Evolutionary conservation across 2,329 filamentous ascomycete species (phyloP).

Genomic region (Alternaria novae-zelandiae): DNA sequence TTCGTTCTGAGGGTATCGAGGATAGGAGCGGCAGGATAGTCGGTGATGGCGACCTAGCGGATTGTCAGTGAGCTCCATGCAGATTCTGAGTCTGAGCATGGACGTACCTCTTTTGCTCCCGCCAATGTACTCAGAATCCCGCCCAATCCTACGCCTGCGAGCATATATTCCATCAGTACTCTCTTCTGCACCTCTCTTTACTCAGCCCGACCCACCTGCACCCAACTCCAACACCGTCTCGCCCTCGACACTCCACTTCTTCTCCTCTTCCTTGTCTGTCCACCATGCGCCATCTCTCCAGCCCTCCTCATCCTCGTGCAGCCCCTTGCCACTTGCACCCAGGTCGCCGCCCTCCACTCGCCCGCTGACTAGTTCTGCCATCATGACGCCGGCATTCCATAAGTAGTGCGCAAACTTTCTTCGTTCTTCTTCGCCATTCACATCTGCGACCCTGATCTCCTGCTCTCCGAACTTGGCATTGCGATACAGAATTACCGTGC

Average conservation of each 20-base stretch:
- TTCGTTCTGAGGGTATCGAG: constrained; percentile 66
- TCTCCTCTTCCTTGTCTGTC: constrained; percentile 39
- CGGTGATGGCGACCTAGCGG: constrained; percentile 63
- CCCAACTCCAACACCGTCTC: constrained; percentile 69
- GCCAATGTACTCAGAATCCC: constrained; percentile 55
- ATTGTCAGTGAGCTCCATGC: neutral
- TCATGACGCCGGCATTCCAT: constrained; percentile 68
- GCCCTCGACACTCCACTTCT: constrained; percentile 56
- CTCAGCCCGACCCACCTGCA: constrained; percentile 61
- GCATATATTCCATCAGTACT: constrained; percentile 33
- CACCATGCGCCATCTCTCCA: constrained; percentile 41
- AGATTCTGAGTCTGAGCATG: neutral
- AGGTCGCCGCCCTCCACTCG: constrained; percentile 11
- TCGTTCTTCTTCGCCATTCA: constrained; percentile 62
- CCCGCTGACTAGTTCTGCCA: constrained; percentile 54
- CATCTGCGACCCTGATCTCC: constrained; percentile 51
- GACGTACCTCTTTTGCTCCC: constrained; percentile 54
- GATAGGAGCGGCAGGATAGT: constrained; percentile 70
- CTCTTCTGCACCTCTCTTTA: constrained; percentile 15
- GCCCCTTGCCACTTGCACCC: constrained; percentile 22
- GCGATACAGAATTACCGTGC: constrained; percentile 65
- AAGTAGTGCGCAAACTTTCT: constrained; percentile 73
- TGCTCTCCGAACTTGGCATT: constrained; percentile 47
- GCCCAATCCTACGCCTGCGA: constrained; percentile 53
- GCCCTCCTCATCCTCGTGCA: constrained; percentile 28